Evolutionary conservation across 768 basidiomycete species (phyloP).

Genomic region (Pisolithus microcarpus): DNA sequence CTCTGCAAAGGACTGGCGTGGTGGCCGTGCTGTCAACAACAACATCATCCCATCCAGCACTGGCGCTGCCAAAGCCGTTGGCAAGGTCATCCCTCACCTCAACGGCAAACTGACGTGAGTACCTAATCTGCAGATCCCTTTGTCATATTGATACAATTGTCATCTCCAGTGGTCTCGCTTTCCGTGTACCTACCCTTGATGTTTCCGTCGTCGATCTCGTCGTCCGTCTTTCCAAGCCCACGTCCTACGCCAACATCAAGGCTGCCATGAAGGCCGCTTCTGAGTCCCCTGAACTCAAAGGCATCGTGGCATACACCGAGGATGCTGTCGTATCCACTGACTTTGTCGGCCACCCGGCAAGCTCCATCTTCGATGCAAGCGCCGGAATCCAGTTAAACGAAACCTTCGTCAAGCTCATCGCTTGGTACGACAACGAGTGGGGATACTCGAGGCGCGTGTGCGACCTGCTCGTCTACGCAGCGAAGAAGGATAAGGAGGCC

Average conservation of each 20-base stretch:
- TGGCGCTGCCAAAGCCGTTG: conserved; percentile 98
- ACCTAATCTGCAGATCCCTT: neutral
- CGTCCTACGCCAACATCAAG: conserved; percentile 91
- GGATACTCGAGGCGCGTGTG: conserved; percentile 90
- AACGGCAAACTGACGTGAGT: conserved; percentile 96
- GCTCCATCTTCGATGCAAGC: conserved; percentile 89
- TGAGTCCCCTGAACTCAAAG: conserved; percentile 52
- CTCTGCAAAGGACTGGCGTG: conserved; percentile 95
- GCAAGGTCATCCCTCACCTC: conserved; percentile 92
- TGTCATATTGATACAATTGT: conserved; percentile 2
- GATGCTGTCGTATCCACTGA: conserved; percentile 92
- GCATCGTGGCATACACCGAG: conserved; percentile 85
- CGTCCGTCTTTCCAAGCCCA: conserved; percentile 79
- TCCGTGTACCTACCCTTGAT: conserved; percentile 95
- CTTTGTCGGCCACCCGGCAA: conserved; percentile 71
- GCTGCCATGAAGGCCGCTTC: conserved; percentile 71
- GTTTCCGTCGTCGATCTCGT: conserved; percentile 99
- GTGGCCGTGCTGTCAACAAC: conserved; percentile 90
- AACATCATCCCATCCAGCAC: conserved; percentile 99
- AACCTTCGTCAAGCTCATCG: conserved; percentile 93
- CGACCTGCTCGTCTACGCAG: conserved; percentile 79
- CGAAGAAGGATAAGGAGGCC: conserved; percentile 55
- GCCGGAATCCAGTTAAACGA: conserved; percentile 90
- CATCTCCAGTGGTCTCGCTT: conserved; percentile 68
- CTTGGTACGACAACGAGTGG: conserved; percentile 96